Evolutionary conservation across 1,284 basidiomycete genomes (phyloP), one percentile per base, ranked within the genome.

Genomic region (Rhodotorula sp.): DNA sequence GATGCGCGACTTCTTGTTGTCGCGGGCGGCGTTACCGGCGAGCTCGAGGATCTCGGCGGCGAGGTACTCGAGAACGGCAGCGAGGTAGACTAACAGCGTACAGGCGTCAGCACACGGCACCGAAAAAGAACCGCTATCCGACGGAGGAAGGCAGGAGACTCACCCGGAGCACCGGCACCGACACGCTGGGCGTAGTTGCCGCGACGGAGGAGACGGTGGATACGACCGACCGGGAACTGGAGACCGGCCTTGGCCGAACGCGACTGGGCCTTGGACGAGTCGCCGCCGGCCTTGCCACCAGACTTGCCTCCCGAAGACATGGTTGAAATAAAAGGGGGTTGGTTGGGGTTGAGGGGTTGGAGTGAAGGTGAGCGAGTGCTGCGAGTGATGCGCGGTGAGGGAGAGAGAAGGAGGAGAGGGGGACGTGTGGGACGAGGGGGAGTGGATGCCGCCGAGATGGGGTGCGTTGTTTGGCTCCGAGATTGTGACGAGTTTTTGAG

Each of bases 1-100:
- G 80, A 94, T 93, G 88, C 92, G 91, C 80, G 91, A 90, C 85
- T 93, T 85, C 85, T 88, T 88, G 83, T 89, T 88, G 78, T 89
- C 87, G 73, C 87, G 66, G 78, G 83, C 81, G 60, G 90, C 91
- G 83, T 92, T 92, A 69, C 92, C 92, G 64, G 92, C 91, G 66
- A 93, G 85, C 83, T 94, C 92, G 71, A 93, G 87, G 78, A 94
- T 89, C 82, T 94, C 92, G 62, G 92, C 92, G 38, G 89, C 87
- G 62, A 94, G 86, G 82, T 93, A 92, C 80, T 92, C 90, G 23
- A 92, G 84, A 52, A 91, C 90, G 64, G 90, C 90, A 66, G 92
- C 90, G 72, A 93, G 87, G 83, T 93, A 94, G 73, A 93, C 92
- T 31, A 49, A 15, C 15, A 14, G 50, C 8, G 12, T n/a, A n/a